Evolutionary conservation across 306 rosid species (phyloP), one percentile per base, ranked within the genome.

Genomic region (Acacia crassicarpa): DNA sequence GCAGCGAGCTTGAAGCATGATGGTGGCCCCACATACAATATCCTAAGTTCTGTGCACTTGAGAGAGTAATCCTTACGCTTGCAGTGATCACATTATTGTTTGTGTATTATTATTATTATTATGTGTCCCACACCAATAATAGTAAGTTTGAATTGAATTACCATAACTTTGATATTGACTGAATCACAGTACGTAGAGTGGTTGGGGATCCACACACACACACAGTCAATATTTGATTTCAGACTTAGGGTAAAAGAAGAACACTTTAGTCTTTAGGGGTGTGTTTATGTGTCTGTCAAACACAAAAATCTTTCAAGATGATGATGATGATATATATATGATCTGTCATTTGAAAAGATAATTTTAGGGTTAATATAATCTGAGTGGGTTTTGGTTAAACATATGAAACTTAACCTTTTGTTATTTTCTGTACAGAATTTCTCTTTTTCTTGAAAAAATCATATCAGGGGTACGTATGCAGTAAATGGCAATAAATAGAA

Each of bases 41-140:
- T 16, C 51, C 48, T 32, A 27, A 77, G 54, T 48, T 65, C 54
- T 46, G 67, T 63, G 41, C 69, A 63, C 41, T 63, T 30, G 33
- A 66, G 58, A 44, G 35, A 77, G 33, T 48, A 33, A 78, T 62
- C 38, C 67, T 25, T 27, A 25, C 33, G 8, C 5, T 27, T 62
- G 67, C 3, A 27, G 69, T 40, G 8, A 63, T 27, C 69, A 12
- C 41, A 30, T 63, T 63, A 30, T 63, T 63, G 67, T 41, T 63
- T 30, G 19, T 23, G 25, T 72, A 27, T 27, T 27, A 62, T 78
- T 81, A 62, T 78, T 81, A 44, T 72, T 27, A 25, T 78, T 81
- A 66, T 72, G 59, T 78, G 76, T 35, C 56, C 45, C 88, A 61
- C 67, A 53, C n/a, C n/a, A 16, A 16, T 5, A 51, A 30, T 49